Base-by-base conservation (phyloP, 768 basidiomycete genomes). In the Hebeloma cylindrosporum region DNA sequence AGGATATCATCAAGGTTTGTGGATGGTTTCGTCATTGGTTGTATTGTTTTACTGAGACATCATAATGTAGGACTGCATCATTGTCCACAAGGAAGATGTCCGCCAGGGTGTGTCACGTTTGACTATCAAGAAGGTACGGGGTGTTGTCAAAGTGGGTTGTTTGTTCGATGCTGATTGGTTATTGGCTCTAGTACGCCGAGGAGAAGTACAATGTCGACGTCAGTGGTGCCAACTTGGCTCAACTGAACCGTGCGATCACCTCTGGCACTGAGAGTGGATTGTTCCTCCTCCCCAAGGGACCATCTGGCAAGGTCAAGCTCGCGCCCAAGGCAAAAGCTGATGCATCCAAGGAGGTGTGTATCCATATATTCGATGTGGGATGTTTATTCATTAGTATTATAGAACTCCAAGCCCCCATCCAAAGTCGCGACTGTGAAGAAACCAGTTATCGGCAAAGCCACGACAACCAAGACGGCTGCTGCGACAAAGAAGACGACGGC, bases 221-320 rank as follows among this genome's bases (percentile, higher is more conserved):
- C 53, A 80, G 73, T 40, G 73, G 80, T 34, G 69, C 80, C 20
- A 84, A 88, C 66, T 65, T 77, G 56, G 80, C 75, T 48, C 57
- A 90, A 69, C 78, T 97, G 63, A 85, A 83, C 59, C 82, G 80
- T 47, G 93, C 93, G 48, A 93, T 97, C 64, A 71, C 73, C 5
- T 64, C 67, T 17, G 76, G 75, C 17, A 68, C 67, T 49, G 75
- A 75, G 60, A 67, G 66, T 39, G 74, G 73, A 7, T 64, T 68
- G 40, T 77, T 79, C 54, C 51, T 62, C 25, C 68, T 79, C 14
- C 77, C 77, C 47, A 78, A 77, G 61, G 77, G 60, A 20, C 75
- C 70, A 10, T 68, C 65, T 30, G 66, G 54, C 69, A 71, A 71
- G 48, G 64, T 71, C 56, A 88, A 86, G 65, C 77, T 89, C 20